Evolutionary conservation across 2,329 filamentous ascomycete genomes (phyloP).

Genomic region (Cytospora leucostoma): DNA sequence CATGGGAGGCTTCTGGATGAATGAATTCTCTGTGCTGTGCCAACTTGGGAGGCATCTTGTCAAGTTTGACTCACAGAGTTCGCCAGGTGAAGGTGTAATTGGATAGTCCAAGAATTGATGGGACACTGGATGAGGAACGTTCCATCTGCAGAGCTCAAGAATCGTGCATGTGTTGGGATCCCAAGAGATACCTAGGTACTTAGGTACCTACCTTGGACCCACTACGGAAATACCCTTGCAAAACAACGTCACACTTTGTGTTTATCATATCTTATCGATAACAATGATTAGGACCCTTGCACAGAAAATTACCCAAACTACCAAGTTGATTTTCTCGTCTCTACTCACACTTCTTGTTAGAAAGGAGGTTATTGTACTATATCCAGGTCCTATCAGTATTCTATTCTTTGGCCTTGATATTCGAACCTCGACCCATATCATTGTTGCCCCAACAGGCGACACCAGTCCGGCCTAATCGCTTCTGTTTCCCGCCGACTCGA

Average conservation of each 20-base stretch:
- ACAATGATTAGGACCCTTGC: background rate
- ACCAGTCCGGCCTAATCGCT: background rate
- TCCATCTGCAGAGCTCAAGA: background rate
- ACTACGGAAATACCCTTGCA: background rate
- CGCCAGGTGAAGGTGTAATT: background rate
- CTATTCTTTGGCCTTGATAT: background rate
- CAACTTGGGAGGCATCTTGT: constrained; percentile 45
- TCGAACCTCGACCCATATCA: background rate
- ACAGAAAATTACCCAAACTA: background rate
- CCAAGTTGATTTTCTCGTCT: background rate
- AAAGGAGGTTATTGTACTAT: background rate
- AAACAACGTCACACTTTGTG: background rate
- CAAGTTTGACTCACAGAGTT: background rate
- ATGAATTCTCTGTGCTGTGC: constrained; percentile 43
- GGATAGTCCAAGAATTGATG: background rate
- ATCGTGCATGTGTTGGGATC: background rate
- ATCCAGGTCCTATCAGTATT: background rate
- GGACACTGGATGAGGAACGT: background rate
- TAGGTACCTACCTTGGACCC: background rate
- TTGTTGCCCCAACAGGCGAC: background rate
- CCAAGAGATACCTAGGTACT: background rate
- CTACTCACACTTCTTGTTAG: background rate
- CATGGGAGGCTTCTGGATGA: constrained; percentile 52
- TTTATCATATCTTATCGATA: background rate
- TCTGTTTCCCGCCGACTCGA: background rate